Conservation (phyloP, 1,139 yeast genomes). For the Yamadazyma buinensis region DNA sequence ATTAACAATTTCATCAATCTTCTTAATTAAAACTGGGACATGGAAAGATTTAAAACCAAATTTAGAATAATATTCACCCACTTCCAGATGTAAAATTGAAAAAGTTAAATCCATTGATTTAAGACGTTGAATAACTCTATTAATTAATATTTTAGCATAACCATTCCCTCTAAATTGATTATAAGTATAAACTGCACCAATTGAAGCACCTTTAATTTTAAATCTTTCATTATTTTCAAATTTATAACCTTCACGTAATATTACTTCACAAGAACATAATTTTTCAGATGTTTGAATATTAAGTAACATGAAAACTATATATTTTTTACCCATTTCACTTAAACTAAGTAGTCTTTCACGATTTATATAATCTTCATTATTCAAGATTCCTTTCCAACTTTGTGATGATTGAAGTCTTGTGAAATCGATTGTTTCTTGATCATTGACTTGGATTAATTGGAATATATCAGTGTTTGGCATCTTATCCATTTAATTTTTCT, state of each 20-base stretch:
- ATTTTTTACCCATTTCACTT: constrained; percentile 28
- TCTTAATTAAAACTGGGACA: constrained; percentile 26
- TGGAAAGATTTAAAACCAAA: constrained; percentile 55
- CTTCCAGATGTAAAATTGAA: constrained; percentile 62
- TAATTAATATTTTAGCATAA: constrained; percentile 60
- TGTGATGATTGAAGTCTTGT: constrained; percentile 47
- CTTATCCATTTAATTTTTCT: too few relatives aligned
- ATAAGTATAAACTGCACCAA: constrained; percentile 67
- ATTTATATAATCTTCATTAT: constrained; percentile 44
- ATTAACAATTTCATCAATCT: too few relatives aligned
- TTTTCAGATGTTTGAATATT: constrained; percentile 19
- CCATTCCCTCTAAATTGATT: constrained; percentile 59
- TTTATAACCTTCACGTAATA: constrained; percentile 29
- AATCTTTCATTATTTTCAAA: constrained; percentile 14
- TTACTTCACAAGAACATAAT: constrained; percentile 36
- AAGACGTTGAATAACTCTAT: constrained; percentile 30
- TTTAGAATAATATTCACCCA: constrained; percentile 61
- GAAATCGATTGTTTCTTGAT: constrained; percentile 36
- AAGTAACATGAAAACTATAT: constrained; percentile 29
- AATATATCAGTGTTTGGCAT: constrained; percentile 7
- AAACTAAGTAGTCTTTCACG: constrained; percentile 46
- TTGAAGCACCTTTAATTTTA: constrained; percentile 44
- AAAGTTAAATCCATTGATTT: constrained; percentile 33
- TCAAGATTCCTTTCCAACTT: constrained; percentile 52
- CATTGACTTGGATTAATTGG: constrained; percentile 23